A percentile compares a stretch with the other conserved stretches of the same genome.
Evolutionary conservation across 768 basidiomycete species (phyloP).

Genomic region (Boletus subcaerulescens): DNA sequence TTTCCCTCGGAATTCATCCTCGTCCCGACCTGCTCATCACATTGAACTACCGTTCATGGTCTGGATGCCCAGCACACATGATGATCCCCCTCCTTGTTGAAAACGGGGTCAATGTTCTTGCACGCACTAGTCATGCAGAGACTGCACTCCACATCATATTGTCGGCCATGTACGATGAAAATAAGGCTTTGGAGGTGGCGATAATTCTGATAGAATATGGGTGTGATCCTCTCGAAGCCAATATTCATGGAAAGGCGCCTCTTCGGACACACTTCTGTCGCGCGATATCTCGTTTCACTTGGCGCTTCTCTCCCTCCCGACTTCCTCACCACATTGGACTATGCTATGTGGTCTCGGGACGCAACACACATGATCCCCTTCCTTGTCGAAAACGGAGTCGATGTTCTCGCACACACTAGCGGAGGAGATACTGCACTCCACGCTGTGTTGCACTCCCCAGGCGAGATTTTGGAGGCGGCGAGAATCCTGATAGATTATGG

Average conservation of each 20-base stretch:
- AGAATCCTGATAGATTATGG: not conserved
- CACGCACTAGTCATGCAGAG: not conserved
- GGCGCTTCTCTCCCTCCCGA: not conserved
- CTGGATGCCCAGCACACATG: too few species aligned
- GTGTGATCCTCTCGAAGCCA: not conserved
- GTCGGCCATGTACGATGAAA: not conserved
- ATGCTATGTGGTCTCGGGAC: too few species aligned
- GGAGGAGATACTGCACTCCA: not conserved
- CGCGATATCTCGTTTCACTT: not conserved
- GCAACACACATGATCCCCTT: not conserved
- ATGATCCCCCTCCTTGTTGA: not conserved
- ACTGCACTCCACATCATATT: not conserved
- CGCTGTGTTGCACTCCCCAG: not conserved
- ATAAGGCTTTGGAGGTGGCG: not conserved
- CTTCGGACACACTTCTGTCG: not conserved
- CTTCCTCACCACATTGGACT: not conserved
- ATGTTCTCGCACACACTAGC: not conserved
- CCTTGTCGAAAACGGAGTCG: not conserved
- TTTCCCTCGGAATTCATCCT: not conserved
- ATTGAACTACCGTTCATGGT: not conserved
- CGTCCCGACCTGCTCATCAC: not conserved
- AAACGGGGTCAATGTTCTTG: not conserved
- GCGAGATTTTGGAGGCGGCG: not conserved
- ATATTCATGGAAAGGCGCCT: not conserved
- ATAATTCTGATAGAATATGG: not conserved